phyloP scores from a whole-genome alignment of 305 asterid genomes.

The Rubia peregrina region DNA sequence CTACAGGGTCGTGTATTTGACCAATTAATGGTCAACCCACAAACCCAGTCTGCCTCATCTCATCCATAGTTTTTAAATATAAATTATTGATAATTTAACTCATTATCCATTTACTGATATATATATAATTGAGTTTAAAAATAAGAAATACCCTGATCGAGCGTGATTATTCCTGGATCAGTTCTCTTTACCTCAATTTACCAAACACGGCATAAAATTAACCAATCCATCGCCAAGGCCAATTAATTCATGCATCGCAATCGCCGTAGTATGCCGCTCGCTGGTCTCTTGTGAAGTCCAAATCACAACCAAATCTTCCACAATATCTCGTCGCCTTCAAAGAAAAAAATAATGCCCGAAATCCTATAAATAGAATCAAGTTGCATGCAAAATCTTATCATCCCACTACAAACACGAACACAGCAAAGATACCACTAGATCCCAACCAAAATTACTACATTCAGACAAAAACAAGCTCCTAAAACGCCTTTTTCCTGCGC shows the following conservation, averaged over 20 bases:
- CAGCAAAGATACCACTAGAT: neutral
- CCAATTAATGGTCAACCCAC: no score
- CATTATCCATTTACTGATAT: no score
- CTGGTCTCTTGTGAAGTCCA: neutral
- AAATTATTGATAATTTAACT: no score
- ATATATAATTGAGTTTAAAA: no score
- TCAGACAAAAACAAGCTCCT: neutral
- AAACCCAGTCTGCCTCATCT: no score
- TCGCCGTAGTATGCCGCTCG: no score
- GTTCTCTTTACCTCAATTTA: no score
- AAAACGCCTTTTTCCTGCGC: neutral
- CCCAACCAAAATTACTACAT: neutral
- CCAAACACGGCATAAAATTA: neutral
- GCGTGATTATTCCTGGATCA: no score
- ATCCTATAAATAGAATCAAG: slow-evolving; percentile 4
- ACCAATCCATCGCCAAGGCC: neutral
- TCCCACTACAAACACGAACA: slow-evolving; percentile 1
- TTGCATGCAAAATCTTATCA: slow-evolving; percentile 4
- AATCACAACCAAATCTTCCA: slow-evolving; percentile 8
- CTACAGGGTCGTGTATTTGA: no score
- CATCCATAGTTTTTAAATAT: no score
- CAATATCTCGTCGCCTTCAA: neutral
- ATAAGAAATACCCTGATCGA: no score
- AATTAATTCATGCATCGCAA: neutral
- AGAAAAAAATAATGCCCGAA: neutral